Conservation (phyloP, 768 basidiomycete species). For the Rhizopogon vesiculosus region DNA sequence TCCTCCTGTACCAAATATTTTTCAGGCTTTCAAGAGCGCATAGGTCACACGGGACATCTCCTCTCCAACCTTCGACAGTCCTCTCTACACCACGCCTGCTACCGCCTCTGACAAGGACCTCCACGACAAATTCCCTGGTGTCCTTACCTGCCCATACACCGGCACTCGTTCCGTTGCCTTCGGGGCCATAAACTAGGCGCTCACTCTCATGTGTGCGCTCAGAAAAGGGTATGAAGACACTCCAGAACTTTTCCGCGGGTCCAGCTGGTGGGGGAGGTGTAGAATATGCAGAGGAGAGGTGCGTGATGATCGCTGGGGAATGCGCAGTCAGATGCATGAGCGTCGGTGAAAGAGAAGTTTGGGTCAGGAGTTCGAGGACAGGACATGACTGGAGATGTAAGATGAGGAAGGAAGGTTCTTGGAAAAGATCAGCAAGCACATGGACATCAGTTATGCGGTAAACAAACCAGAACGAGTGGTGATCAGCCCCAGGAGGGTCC, state of each 20-base stretch:
- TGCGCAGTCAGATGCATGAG: constrained; percentile 64
- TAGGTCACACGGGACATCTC: constrained; percentile 39
- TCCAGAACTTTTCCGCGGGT: constrained; percentile 72
- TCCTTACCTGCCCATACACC: constrained; percentile 27
- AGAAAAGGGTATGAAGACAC: constrained; percentile 65
- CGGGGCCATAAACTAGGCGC: constrained; percentile 52
- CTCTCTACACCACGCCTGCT: constrained; percentile 52
- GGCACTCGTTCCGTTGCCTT: constrained; percentile 41
- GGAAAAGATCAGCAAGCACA: constrained; percentile 2
- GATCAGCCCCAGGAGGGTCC: constrained; percentile 39
- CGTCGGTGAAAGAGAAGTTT: constrained; percentile 60
- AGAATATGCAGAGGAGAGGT: constrained; percentile 69
- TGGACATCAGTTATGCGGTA: background rate
- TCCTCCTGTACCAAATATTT: constrained; percentile 37
- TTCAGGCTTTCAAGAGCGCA: constrained; percentile 48
- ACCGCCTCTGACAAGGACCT: constrained; percentile 48
- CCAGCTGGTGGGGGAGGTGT: constrained; percentile 65
- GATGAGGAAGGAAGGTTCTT: constrained; percentile 55
- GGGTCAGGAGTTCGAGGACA: constrained; percentile 50
- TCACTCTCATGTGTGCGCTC: constrained; percentile 58
- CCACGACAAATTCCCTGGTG: constrained; percentile 52
- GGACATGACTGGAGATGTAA: constrained; percentile 51
- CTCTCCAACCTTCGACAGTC: constrained; percentile 59
- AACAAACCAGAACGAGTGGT: constrained; percentile 46
- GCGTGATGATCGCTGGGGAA: constrained; percentile 61